Percentiles rank a stretch among this genome's conserved stretches.
Conservation (phyloP, 2,329 filamentous ascomycete genomes). For the Diplocarpon mali region DNA sequence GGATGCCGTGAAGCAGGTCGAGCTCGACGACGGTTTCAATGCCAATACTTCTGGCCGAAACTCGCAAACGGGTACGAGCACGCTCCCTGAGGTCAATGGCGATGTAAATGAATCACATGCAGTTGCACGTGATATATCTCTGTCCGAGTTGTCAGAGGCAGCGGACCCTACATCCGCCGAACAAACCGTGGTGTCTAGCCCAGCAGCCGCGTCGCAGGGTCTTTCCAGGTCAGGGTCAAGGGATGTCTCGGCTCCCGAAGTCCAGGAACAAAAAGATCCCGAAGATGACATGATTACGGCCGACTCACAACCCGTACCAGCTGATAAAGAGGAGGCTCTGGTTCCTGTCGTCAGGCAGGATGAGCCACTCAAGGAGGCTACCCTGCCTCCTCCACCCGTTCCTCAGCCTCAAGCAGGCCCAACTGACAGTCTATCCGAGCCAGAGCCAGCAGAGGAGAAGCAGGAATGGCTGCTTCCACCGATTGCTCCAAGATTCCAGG, state of each 20-base stretch:
- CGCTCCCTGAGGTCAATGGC: slow-evolving; percentile 16
- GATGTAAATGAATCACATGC: slow-evolving; percentile 10
- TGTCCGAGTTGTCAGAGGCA: slow-evolving; percentile 25
- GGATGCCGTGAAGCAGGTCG: slow-evolving; percentile 4
- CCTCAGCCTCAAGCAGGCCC: slow-evolving; percentile 11
- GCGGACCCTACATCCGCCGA: slow-evolving; percentile 7
- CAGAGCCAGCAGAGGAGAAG: slow-evolving; percentile 24
- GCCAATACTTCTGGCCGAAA: slow-evolving; percentile 8
- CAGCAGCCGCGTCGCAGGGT: slow-evolving; percentile 20
- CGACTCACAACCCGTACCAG: slow-evolving; percentile 16
- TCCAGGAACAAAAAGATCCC: slow-evolving; percentile 14
- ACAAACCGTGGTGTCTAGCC: slow-evolving; percentile 7
- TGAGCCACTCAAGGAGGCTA: slow-evolving; percentile 14
- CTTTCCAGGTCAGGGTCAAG: slow-evolving; percentile 16
- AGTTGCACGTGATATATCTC: slow-evolving; percentile 21
- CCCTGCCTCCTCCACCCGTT: slow-evolving; percentile 20
- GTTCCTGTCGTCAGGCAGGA: slow-evolving; percentile 14
- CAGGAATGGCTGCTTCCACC: slow-evolving; percentile 58
- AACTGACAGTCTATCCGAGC: slow-evolving; percentile 14
- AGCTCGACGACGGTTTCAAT: slow-evolving; percentile 13
- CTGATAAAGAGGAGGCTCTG: slow-evolving; percentile 18
- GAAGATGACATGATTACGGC: slow-evolving; percentile 20
- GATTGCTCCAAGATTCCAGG: slow-evolving; percentile 65
- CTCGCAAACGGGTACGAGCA: slow-evolving; percentile 6
- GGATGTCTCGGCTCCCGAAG: slow-evolving; percentile 5